These are phyloP conservation scores for Colletotrichum sp. DNA, from an alignment of 2,329 filamentous ascomycete genomes.

Conservation along the genomic window DNA sequence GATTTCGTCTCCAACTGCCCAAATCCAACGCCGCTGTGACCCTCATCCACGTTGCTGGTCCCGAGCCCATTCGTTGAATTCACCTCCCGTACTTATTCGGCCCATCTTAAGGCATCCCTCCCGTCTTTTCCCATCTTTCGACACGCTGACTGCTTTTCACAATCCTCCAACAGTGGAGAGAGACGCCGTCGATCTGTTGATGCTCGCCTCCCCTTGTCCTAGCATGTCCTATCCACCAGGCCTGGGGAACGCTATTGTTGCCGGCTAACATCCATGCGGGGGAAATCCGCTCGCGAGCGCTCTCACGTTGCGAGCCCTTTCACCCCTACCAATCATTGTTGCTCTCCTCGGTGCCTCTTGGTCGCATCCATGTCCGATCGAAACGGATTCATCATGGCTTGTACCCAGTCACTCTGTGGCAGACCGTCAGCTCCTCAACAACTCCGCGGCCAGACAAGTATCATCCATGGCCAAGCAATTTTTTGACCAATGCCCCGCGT, in stretches of 20 bases:
- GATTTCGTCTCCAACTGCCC: neutral
- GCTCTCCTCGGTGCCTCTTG: neutral
- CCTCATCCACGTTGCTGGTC: slow-evolving; percentile 12
- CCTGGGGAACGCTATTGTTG: slow-evolving; percentile 4
- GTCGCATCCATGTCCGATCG: slow-evolving; percentile 15
- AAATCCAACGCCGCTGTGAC: neutral
- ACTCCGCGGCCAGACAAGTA: slow-evolving; percentile 3
- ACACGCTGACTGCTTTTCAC: neutral
- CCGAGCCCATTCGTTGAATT: slow-evolving; percentile 8
- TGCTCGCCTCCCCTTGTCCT: neutral
- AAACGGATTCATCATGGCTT: slow-evolving; percentile 5
- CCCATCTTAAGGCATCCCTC: slow-evolving; percentile 11
- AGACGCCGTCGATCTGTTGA: slow-evolving; percentile 3
- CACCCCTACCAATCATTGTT: neutral
- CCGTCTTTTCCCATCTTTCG: neutral
- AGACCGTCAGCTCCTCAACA: slow-evolving; percentile 4
- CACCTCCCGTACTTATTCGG: slow-evolving; percentile 2
- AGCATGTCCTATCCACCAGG: slow-evolving; percentile 6
- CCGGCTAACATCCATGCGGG: slow-evolving; percentile 16
- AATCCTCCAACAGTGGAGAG: neutral
- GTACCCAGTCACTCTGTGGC: neutral
- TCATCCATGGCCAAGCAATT: slow-evolving; percentile 2
- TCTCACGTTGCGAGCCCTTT: neutral
- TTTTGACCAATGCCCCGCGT: neutral
- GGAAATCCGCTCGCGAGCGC: slow-evolving; percentile 11